Evolutionary conservation across 768 basidiomycete species (phyloP).

Genomic region (Suillus sp.): DNA sequence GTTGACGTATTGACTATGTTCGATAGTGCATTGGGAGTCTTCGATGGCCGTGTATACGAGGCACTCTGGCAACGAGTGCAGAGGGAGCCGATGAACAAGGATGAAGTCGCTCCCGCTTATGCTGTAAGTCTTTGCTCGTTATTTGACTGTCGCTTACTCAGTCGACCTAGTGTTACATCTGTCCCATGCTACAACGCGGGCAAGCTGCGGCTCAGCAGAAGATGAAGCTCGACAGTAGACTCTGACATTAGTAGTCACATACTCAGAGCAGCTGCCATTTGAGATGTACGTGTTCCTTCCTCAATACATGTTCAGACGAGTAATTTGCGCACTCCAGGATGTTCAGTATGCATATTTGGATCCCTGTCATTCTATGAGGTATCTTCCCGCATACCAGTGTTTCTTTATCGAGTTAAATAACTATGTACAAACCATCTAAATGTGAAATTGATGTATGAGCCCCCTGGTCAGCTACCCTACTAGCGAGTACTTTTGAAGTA

Average conservation of each 20-base stretch:
- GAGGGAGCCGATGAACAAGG: constrained; percentile 59
- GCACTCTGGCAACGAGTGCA: constrained; percentile 62
- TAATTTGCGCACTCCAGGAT: background rate
- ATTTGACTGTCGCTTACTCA: background rate
- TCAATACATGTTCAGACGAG: background rate
- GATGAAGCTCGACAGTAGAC: background rate
- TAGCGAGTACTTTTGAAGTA: too few species aligned
- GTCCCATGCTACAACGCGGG: constrained; percentile 53
- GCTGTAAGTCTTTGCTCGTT: constrained; percentile 38
- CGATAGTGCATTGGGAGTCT: constrained; percentile 60
- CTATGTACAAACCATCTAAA: too few species aligned
- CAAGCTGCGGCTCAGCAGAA: constrained; percentile 32
- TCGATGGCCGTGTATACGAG: constrained; percentile 68
- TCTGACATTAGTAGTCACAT: background rate
- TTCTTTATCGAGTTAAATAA: too few species aligned
- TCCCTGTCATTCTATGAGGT: background rate
- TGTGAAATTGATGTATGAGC: too few species aligned
- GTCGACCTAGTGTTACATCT: constrained; percentile 44
- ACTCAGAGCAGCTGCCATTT: background rate
- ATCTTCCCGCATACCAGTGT: too few species aligned
- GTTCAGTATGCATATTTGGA: too few species aligned
- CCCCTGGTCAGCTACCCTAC: too few species aligned
- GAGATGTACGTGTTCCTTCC: constrained; percentile 1
- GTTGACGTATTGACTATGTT: background rate
- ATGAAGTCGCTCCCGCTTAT: constrained; percentile 56